Percentiles rank a stretch among this genome's conserved stretches.
phyloP scores from a whole-genome alignment of 1,284 basidiomycete species.

The Microbotryum violaceum region DNA sequence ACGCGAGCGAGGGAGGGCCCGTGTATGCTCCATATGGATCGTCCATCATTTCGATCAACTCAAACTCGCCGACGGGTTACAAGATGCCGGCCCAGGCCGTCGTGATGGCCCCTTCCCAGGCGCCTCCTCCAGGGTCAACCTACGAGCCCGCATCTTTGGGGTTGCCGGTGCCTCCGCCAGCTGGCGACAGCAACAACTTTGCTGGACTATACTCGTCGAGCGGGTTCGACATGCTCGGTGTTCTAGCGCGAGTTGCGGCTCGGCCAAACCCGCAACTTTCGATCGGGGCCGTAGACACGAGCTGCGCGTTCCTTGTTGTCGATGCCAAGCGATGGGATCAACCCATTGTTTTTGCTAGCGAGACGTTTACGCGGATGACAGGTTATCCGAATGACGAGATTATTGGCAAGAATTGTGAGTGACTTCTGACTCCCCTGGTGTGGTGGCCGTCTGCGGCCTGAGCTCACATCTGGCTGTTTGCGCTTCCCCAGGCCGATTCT shows the following conservation, averaged over 20 bases:
- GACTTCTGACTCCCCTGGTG: not conserved
- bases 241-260: conserved; percentile 66
- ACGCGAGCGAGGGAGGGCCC: conserved; percentile 8
- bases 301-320: conserved; percentile 79
- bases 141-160: conserved; percentile 32
- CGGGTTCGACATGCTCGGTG: conserved; percentile 79
- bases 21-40: conserved; percentile 35
- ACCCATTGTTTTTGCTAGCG: conserved; percentile 82
- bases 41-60: conserved; percentile 34
- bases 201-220: conserved; percentile 65
- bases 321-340: conserved; percentile 70
- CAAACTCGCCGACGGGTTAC: conserved; percentile 26
- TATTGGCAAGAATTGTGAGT: conserved; percentile 69
- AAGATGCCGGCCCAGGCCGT: conserved; percentile 21
- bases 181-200: conserved; percentile 27
- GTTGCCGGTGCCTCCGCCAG: conserved; percentile 25
- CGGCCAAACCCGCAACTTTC: conserved; percentile 67
- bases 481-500: conserved; percentile 36
- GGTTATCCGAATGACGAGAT: conserved; percentile 73
- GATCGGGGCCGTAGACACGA: conserved; percentile 84
- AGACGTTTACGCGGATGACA: conserved; percentile 69
- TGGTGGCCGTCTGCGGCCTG: not conserved
- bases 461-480: not conserved
- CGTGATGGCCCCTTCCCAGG: conserved; percentile 6
- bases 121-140: not conserved